Percentiles rank a stretch among this genome's conserved stretches.
phyloP scores from a whole-genome alignment of 805 yeast genomes.

The Pichia nanzhaoensis region DNA sequence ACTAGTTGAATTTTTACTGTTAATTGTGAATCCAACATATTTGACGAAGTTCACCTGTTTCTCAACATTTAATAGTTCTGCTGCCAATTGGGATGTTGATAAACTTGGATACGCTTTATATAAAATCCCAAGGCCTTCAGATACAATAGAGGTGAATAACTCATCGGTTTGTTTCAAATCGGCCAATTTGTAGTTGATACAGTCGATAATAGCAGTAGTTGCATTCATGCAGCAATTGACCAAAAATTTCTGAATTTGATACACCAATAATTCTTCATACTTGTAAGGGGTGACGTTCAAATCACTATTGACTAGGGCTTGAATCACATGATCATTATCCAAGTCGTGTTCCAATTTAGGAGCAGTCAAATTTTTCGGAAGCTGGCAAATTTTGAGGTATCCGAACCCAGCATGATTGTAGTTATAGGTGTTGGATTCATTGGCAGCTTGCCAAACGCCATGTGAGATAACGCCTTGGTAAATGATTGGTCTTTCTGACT shows the following conservation, averaged over 20 bases:
- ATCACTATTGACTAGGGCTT: conserved; percentile 22
- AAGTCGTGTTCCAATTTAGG: conserved; percentile 10
- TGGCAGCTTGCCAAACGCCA: conserved; percentile 54
- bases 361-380: conserved; percentile 37
- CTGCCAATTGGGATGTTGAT: conserved; percentile 28
- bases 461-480: conserved; percentile 78
- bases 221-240: conserved; percentile 84
- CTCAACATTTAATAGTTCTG: conserved; percentile 28
- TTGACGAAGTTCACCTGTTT: conserved; percentile 28
- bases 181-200: conserved; percentile 70
- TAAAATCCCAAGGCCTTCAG: conserved; percentile 41
- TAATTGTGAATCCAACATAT: conserved; percentile 23
- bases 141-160: conserved; percentile 36
- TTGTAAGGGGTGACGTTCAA: conserved; percentile 28
- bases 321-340: conserved; percentile 20
- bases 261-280: conserved; percentile 42
- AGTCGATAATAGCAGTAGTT: conserved; percentile 68
- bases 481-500: conserved; percentile 43
- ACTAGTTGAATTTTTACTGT: conserved; percentile 53
- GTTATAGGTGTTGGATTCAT: conserved; percentile 30
- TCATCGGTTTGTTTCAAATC: conserved; percentile 30
- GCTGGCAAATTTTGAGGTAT: conserved; percentile 47
- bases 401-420: conserved; percentile 72
- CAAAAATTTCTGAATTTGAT: conserved; percentile 67
- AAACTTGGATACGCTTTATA: conserved; percentile 26